Evolutionary conservation across 164 flowering plant genomes (phyloP), one percentile per base, ranked within the genome.

Genomic region (Chimonanthus praecox): DNA sequence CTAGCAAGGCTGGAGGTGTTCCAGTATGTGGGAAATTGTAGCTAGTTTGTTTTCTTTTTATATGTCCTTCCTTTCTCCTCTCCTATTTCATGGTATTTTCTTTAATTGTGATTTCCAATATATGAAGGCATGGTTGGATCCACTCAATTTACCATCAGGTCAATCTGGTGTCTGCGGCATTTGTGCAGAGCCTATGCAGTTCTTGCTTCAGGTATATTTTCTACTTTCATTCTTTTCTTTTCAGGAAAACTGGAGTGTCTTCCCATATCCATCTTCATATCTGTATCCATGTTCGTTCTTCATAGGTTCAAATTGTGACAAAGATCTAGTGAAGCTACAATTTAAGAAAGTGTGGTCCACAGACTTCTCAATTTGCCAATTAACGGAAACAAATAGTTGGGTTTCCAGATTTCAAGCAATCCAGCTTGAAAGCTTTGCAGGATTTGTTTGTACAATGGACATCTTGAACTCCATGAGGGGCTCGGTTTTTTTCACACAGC

Each of bases 1-100:
- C 98, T 5, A 85, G 94, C 88, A 92, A 90, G 78, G 94, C 96
- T 75, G 99, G 99, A n/a, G 98, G 98, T 6, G 50, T 80, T 9
- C 95, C 99, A 65, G 97, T 94, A 82, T 11, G 72, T 74, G 45
- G 68, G n/a, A 47, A 48, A n/a, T 45, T 18, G 9, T n/a, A 62
- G 62, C 13, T 5, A 50, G 8, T 70, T 54, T 64, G 20, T 49
- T 73, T 51, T 47, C 6, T 76, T 71, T 69, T 49, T 10, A 9
- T 75, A 47, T 54, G 2, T 43, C 20, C 65, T 5, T 9, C 45
- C 49, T 75, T 54, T 21, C 9, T 16, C 7, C 3, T 44, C 58
- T n/a, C 15, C 4, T 20, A 20, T 65, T 60, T 33, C 58, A 63
- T 66, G 43, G n/a, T 33, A 21, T 6, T 43, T 70, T 70, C 16